Percentiles rank a stretch among this genome's conserved stretches.
phyloP scores from a whole-genome alignment of 192 early-diverging fungal genomes.

The Mortierella hygrophila region DNA sequence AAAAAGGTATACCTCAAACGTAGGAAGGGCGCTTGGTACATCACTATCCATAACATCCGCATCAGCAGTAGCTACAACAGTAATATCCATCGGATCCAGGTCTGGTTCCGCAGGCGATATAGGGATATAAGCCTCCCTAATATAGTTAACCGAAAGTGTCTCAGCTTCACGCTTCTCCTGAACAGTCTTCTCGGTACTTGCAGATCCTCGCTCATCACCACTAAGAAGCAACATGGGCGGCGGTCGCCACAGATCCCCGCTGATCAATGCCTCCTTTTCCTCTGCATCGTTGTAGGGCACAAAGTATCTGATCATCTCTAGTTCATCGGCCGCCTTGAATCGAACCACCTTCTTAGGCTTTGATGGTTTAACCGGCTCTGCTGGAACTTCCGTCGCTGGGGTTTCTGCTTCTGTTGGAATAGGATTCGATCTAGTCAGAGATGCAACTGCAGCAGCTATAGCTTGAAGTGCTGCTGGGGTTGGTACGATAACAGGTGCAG shows the following conservation, averaged over 20 bases:
- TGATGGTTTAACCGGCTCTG: background rate
- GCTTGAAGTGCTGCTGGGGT: background rate
- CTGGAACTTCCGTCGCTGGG: background rate
- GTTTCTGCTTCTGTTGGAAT: background rate
- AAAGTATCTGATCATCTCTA: constrained; percentile 7
- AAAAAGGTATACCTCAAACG: background rate
- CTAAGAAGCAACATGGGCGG: constrained; percentile 9
- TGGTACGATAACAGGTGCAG: background rate
- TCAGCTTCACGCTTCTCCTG: constrained; percentile 37
- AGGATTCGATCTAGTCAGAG: background rate
- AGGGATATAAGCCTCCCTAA: constrained; percentile 27
- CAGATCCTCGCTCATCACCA: constrained; percentile 1
- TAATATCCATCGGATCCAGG: constrained; percentile 2
- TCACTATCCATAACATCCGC: background rate
- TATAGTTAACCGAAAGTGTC: constrained; percentile 33
- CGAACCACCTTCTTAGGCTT: constrained; percentile 26
- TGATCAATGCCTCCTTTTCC: background rate
- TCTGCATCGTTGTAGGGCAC: background rate
- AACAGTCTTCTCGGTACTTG: constrained; percentile 22
- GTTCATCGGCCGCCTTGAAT: constrained; percentile 21
- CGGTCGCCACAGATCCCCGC: constrained; percentile 22
- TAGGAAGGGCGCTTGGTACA: background rate
- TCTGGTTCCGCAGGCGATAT: constrained; percentile 44
- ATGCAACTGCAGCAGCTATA: background rate
- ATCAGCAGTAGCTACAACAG: background rate